Conservation (phyloP, 441 rosid species). For the Pelargonium myrrhifolium region DNA sequence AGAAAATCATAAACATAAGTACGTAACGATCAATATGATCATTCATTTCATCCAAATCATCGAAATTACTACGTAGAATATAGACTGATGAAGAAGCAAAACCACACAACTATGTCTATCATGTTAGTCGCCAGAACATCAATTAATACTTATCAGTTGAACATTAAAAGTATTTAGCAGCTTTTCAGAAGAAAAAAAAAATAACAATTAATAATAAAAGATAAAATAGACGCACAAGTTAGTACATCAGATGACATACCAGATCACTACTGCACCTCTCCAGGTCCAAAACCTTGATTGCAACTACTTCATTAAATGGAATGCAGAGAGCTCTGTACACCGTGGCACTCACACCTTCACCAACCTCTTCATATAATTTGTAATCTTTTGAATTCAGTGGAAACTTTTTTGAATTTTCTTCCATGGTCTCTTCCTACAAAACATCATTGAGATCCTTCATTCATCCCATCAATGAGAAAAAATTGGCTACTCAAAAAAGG, state of each 20-base stretch:
- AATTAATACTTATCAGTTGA: no score
- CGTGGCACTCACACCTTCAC: constrained; percentile 96
- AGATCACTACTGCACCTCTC: constrained; percentile 93
- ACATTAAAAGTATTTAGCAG: no score
- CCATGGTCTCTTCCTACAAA: constrained; percentile 47
- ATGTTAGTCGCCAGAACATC: no score
- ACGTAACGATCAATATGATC: no score
- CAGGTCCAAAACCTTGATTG: constrained; percentile 91
- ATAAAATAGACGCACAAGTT: constrained; percentile 10
- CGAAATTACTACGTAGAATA: no score
- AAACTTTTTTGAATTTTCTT: constrained; percentile 38
- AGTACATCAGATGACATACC: constrained; percentile 33
- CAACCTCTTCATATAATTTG: constrained; percentile 80
- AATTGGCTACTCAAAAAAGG: no score
- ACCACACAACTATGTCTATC: no score
- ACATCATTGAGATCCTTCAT: constrained; percentile 23
- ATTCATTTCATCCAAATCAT: no score
- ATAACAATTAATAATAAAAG: constrained; percentile 7
- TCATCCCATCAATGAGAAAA: no score
- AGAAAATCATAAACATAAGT: no score
- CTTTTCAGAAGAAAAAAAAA: not conserved
- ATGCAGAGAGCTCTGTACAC: constrained; percentile 87
- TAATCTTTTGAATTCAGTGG: constrained; percentile 78
- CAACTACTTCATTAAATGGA: constrained; percentile 81
- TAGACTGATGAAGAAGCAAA: no score